Evolutionary conservation across 768 basidiomycete genomes (phyloP), one percentile per base, ranked within the genome.

Genomic region (Lactarius trivialis): DNA sequence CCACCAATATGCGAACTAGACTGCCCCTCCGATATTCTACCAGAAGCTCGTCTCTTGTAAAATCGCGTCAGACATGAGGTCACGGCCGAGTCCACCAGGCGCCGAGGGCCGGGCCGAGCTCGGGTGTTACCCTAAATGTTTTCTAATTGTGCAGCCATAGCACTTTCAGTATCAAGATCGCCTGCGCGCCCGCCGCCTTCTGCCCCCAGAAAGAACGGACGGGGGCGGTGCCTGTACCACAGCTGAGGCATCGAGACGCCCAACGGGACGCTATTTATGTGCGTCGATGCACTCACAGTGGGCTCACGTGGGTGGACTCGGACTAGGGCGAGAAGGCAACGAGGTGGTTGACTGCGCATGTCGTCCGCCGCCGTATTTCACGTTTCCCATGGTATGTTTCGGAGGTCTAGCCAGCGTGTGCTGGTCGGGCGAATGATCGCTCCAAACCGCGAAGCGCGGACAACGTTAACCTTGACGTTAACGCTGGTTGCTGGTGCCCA

Each of bases 251-350:
- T 76, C 7, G 81, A 82, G 58, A 69, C 30, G 2, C 30, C 30
- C 7, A 86, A 88, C 68, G 86, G 86, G 28, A 81, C 80, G n/a
- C 66, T 89, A 53, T 89, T 90, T 68, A 65, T 85, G 50, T 74
- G 85, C 51, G 74, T 76, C 0, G 85, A 84, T 6, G 78, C 78
- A 60, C 67, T 85, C 67, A 83, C 82, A 74, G 78, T 30, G 30
- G 58, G 37, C 54, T 65, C 7, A 57, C 58, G 7, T 62, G 56
- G 61, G 58, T 51, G 15, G n/a, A 60, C 24, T 53, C 3, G 30
- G 30, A 30, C 30, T 2, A 61, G 11, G 48, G 54, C 7, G 59
- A 45, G 37, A 15, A 28, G 21, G 45, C 36, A 11, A 17, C 6
- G 39, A 7, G 19, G 30, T 30, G 6, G 30, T 30, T 30, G 30